phyloP scores from a whole-genome alignment of 2,329 filamentous ascomycete genomes.

The Talaromyces pinophilus region DNA sequence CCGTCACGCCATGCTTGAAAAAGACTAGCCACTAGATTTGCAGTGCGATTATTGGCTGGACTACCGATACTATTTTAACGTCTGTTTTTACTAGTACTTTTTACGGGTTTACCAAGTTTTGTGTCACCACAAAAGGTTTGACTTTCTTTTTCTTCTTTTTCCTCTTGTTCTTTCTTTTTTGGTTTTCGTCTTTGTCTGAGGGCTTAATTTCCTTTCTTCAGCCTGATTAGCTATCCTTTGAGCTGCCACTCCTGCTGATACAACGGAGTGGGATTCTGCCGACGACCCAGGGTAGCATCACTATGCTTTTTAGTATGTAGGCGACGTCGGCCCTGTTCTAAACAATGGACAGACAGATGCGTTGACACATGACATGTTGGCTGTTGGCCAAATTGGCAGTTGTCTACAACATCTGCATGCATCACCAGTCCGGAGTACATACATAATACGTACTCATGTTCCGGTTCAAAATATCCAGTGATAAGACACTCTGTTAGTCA shows the following conservation, averaged over 20 bases:
- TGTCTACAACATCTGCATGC: not conserved
- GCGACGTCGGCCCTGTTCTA: not conserved
- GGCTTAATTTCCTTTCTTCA: not conserved
- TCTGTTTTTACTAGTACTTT: not conserved
- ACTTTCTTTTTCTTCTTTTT: not conserved
- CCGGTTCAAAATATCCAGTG: not conserved
- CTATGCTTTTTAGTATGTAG: not conserved
- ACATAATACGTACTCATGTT: not conserved
- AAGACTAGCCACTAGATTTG: not conserved
- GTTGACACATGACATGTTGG: constrained; percentile 1
- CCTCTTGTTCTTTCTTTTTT: not conserved
- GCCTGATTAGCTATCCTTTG: not conserved
- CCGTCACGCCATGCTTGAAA: not conserved
- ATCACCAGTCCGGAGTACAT: constrained; percentile 2
- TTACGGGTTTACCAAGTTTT: not conserved
- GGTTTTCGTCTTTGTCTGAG: not conserved
- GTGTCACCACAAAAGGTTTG: not conserved
- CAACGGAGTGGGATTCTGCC: not conserved
- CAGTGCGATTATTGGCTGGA: not conserved
- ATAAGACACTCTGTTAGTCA: not conserved
- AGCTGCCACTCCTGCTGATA: no score
- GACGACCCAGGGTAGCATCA: not conserved
- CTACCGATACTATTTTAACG: not conserved
- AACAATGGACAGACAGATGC: not conserved
- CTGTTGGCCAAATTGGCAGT: not conserved